A percentile compares a stretch with the other conserved stretches of the same genome.
phyloP scores from a whole-genome alignment of 306 rosid species.

The Malus asiatica region DNA sequence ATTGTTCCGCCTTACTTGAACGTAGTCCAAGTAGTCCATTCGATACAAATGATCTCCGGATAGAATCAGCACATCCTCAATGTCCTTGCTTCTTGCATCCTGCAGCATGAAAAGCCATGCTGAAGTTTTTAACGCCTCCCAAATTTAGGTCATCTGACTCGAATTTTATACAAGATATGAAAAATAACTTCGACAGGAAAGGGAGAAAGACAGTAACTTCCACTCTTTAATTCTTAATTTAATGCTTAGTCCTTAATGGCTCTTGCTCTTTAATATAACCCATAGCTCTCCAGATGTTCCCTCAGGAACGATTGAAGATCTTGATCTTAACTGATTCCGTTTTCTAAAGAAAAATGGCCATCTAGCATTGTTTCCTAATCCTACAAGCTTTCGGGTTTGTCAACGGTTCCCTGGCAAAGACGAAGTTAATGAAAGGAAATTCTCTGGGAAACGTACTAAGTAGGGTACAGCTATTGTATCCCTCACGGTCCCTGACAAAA shows the following conservation, averaged over 20 bases:
- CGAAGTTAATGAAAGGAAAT: neutral
- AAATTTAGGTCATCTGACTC: neutral
- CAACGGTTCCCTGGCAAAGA: neutral
- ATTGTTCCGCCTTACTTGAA: slow-evolving; percentile 49
- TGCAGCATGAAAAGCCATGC: slow-evolving; percentile 19
- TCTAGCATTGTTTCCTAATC: neutral
- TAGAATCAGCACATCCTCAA: slow-evolving; percentile 86
- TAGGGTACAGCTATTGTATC: neutral
- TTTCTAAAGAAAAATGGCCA: neutral
- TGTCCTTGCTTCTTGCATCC: slow-evolving; percentile 76
- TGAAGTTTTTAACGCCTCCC: slow-evolving; percentile 5
- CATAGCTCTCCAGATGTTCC: neutral
- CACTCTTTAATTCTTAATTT: neutral
- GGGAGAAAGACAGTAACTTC: neutral
- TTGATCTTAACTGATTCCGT: neutral
- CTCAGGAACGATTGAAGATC: neutral
- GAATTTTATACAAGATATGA: neutral
- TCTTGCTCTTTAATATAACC: neutral
- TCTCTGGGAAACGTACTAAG: neutral
- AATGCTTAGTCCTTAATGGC: neutral
- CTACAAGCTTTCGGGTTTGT: neutral
- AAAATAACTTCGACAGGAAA: neutral
- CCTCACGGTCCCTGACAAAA: neutral
- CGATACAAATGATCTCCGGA: slow-evolving; percentile 90
- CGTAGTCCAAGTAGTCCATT: slow-evolving; percentile 93